Conservation (phyloP, 805 yeast genomes). For the Wickerhamomyces ciferrii region DNA sequence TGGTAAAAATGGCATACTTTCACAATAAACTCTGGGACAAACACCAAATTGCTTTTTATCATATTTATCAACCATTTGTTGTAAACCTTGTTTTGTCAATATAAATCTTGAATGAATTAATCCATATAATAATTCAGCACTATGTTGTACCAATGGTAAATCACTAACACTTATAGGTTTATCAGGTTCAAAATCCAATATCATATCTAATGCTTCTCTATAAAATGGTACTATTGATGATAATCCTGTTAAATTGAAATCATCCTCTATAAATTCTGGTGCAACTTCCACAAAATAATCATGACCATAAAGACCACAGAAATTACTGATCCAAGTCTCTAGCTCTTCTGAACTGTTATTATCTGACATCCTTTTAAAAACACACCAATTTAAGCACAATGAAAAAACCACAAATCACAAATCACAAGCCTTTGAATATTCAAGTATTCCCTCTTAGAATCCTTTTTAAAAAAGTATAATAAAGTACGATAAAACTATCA, state of each 20-base stretch:
- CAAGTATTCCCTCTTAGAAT: too few relatives aligned
- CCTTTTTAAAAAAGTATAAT: too few relatives aligned
- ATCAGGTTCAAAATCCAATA: constrained; percentile 70
- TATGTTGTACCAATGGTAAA: constrained; percentile 74
- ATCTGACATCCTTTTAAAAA: constrained; percentile 5
- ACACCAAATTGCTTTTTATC: constrained; percentile 85
- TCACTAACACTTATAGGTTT: constrained; percentile 54
- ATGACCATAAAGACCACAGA: constrained; percentile 51
- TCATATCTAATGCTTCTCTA: constrained; percentile 85
- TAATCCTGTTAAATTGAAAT: constrained; percentile 90
- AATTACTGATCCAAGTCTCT: constrained; percentile 51
- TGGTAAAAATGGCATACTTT: constrained; percentile 85
- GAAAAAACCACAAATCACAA: too few relatives aligned
- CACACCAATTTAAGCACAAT: neutral
- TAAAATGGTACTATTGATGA: constrained; percentile 83
- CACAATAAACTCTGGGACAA: constrained; percentile 88
- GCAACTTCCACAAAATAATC: constrained; percentile 91
- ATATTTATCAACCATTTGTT: constrained; percentile 90
- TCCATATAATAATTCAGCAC: constrained; percentile 91
- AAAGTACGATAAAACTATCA: too few relatives aligned
- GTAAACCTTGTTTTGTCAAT: constrained; percentile 82
- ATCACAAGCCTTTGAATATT: too few relatives aligned
- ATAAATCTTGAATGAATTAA: constrained; percentile 91
- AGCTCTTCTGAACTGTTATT: constrained; percentile 34
- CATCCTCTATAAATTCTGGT: constrained; percentile 92